These are phyloP conservation scores for Hypoxylon sp. DNA, from an alignment of 2,329 filamentous ascomycete species.

Conservation along the genomic window DNA sequence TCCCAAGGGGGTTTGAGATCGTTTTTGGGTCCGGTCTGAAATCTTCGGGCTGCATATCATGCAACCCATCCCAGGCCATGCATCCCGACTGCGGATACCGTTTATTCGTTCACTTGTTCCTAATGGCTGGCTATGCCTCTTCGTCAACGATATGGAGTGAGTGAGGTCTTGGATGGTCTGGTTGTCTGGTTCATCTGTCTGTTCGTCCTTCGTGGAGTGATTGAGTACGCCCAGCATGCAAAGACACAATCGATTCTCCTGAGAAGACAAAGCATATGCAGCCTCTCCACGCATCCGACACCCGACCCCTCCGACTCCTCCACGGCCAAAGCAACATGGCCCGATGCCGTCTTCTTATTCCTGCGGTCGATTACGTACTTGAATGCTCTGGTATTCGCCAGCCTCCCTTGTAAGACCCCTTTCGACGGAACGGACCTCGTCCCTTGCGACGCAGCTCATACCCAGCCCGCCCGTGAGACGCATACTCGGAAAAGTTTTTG, in stretches of 20 bases:
- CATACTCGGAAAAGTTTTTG: constrained; percentile 27
- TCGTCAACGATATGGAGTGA: constrained; percentile 1
- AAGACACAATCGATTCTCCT: constrained; percentile 7
- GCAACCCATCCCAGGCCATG: constrained; percentile 14
- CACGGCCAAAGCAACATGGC: constrained; percentile 17
- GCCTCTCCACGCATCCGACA: constrained; percentile 4
- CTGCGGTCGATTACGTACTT: constrained; percentile 41
- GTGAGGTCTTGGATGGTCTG: constrained; percentile 8
- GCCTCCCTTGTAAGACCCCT: constrained; percentile 27
- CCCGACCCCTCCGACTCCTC: constrained; percentile 2
- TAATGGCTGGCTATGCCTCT: background rate
- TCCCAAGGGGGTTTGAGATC: constrained; percentile 3
- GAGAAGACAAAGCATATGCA: constrained; percentile 16
- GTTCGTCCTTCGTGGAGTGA: background rate
- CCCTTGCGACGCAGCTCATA: constrained; percentile 20
- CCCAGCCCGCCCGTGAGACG: constrained; percentile 14
- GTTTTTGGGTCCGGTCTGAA: constrained; percentile 13
- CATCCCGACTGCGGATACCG: constrained; percentile 17
- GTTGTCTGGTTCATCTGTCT: no score
- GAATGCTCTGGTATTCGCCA: constrained; percentile 38
- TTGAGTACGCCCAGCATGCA: background rate
- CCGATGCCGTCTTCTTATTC: constrained; percentile 5
- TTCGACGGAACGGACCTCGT: constrained; percentile 37
- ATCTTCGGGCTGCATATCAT: constrained; percentile 21
- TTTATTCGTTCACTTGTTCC: background rate